These are phyloP conservation scores for Chaetoceros tenuissimus DNA, from an alignment of 108 stramenopile species.

Conservation along the genomic window DNA sequence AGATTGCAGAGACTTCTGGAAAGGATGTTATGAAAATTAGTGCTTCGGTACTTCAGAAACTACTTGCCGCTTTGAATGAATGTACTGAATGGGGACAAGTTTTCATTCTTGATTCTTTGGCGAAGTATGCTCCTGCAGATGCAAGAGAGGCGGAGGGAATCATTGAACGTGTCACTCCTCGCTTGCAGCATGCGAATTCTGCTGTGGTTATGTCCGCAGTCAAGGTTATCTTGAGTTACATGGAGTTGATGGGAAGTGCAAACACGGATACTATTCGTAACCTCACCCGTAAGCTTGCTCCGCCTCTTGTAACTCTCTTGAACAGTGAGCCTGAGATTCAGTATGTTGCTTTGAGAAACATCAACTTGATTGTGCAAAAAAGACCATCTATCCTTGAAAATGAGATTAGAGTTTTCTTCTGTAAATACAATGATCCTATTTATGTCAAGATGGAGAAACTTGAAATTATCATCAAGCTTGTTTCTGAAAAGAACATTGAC, in stretches of 20 bases:
- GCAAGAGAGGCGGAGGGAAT: slow-evolving; percentile 95
- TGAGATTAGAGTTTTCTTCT: slow-evolving; percentile 99
- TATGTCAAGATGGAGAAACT: slow-evolving; percentile 99
- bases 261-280: slow-evolving; percentile 76
- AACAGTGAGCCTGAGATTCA: slow-evolving; percentile 98
- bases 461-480: slow-evolving; percentile 98
- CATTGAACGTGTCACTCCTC: slow-evolving; percentile 97
- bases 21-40: slow-evolving; percentile 93
- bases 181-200: slow-evolving; percentile 97
- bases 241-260: slow-evolving; percentile 83
- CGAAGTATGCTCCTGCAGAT: slow-evolving; percentile 91
- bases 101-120: slow-evolving; percentile 95
- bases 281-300: slow-evolving; percentile 90
- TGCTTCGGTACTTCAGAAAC: slow-evolving; percentile 90
- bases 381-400: slow-evolving; percentile 90
- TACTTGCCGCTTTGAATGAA: slow-evolving; percentile 97
- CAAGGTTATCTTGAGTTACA: slow-evolving; percentile 94
- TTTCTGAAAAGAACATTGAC: slow-evolving; percentile 93
- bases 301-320: slow-evolving; percentile 96
- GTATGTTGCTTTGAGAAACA: slow-evolving; percentile 98
- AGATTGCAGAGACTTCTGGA: slow-evolving; percentile 95
- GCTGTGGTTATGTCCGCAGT: slow-evolving; percentile 99
- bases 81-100: slow-evolving; percentile 99
- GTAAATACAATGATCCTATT: slow-evolving; percentile 99
- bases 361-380: slow-evolving; percentile 98